phyloP scores from a whole-genome alignment of 345 rosid species.

The Salix udensis region DNA sequence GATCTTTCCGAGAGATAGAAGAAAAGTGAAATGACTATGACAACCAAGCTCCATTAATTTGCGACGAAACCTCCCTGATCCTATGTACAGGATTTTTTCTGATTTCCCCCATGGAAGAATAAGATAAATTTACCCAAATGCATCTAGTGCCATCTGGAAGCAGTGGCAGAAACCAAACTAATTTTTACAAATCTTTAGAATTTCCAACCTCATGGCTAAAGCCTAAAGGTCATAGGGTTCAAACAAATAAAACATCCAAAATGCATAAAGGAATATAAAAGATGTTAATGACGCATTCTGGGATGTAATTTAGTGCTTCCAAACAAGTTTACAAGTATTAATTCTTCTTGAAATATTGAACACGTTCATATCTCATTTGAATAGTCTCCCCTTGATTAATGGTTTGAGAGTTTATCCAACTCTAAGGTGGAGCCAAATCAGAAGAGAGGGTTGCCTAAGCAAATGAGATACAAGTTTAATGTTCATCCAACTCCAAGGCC shows the following conservation, averaged over 20 bases:
- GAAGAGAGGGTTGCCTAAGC: background rate
- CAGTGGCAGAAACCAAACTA: background rate
- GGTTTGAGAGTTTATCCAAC: background rate
- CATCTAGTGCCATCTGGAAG: background rate
- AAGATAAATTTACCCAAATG: background rate
- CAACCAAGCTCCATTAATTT: background rate
- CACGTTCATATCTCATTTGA: background rate
- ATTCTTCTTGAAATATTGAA: background rate
- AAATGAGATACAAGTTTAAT: background rate
- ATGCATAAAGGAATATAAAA: background rate
- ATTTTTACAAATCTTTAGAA: background rate
- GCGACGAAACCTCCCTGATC: background rate
- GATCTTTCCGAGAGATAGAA: background rate
- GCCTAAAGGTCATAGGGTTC: background rate
- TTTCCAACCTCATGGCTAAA: background rate
- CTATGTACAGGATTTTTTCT: background rate
- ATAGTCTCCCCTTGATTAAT: background rate
- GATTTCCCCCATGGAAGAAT: background rate
- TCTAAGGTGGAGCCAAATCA: background rate
- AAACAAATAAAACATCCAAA: background rate
- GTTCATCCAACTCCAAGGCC: background rate
- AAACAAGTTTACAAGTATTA: background rate
- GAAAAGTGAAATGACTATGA: background rate
- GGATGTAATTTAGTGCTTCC: background rate
- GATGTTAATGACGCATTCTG: background rate